These are phyloP conservation scores for Cucumis melo DNA, from an alignment of 306 rosid species.

Conservation along the genomic window DNA sequence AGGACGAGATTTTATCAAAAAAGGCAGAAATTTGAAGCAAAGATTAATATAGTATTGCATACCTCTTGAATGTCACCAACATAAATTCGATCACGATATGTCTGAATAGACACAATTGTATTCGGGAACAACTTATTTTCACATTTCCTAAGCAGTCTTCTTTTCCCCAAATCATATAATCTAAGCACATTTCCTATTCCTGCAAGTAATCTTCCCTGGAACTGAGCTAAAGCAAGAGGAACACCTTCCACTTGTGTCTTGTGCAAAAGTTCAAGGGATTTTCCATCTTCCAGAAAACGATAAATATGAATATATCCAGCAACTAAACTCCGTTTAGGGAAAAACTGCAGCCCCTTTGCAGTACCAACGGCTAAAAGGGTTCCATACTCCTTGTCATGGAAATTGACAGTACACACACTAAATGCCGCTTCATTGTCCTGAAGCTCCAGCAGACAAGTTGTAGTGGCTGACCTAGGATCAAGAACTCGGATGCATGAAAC, in stretches of 20 bases:
- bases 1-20: background rate
- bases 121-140: slow-evolving; percentile 93
- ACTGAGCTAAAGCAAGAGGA: slow-evolving; percentile 84
- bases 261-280: slow-evolving; percentile 81
- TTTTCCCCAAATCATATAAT: slow-evolving; percentile 89
- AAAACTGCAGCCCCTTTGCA: slow-evolving; percentile 84
- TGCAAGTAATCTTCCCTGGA: slow-evolving; percentile 93
- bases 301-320: slow-evolving; percentile 87
- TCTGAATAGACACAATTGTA: slow-evolving; percentile 64
- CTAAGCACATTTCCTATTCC: slow-evolving; percentile 87
- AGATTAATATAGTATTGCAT: slow-evolving; percentile 11
- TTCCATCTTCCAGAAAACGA: slow-evolving; percentile 87
- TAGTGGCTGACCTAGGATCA: slow-evolving; percentile 69
- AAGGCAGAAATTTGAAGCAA: background rate
- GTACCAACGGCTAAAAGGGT: slow-evolving; percentile 95
- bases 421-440: slow-evolving; percentile 95
- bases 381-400: slow-evolving; percentile 91
- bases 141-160: slow-evolving; percentile 70
- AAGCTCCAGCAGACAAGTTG: slow-evolving; percentile 91
- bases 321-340: slow-evolving; percentile 48
- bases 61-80: slow-evolving; percentile 98
- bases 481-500: slow-evolving; percentile 96
- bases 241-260: slow-evolving; percentile 96
- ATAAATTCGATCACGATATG: slow-evolving; percentile 83
- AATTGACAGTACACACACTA: slow-evolving; percentile 83